Conservation (phyloP, 164 flowering plant species). For the Macadamia tetraphylla region DNA sequence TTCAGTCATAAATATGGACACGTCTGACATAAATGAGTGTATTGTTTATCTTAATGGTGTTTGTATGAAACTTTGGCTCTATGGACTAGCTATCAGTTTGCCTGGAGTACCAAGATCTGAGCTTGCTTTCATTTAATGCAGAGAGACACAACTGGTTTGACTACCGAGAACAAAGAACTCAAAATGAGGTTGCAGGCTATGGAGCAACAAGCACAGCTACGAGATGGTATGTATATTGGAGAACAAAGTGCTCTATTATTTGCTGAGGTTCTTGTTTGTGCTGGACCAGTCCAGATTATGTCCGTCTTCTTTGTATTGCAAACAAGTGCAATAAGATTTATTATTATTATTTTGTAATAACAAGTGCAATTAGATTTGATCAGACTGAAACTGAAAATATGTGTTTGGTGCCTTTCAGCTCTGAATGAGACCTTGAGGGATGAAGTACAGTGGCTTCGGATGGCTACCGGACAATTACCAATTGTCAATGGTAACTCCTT, state of each 20-base stretch:
- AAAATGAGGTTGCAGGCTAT: slow-evolving; percentile 80
- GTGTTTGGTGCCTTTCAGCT: too few species aligned
- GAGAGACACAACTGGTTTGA: too few species aligned
- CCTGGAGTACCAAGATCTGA: neutral
- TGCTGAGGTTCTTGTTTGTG: neutral
- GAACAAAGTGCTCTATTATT: neutral
- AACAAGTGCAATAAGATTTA: too few species aligned
- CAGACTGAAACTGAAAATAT: too few species aligned
- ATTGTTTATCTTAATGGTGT: neutral
- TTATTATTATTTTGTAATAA: too few species aligned
- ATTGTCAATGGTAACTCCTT: too few species aligned
- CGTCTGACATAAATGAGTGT: neutral
- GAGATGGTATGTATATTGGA: slow-evolving; percentile 28
- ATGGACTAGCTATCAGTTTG: neutral
- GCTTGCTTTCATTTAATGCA: too few species aligned
- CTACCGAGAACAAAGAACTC: slow-evolving; percentile 79
- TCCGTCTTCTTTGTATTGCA: neutral
- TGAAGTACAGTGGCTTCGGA: too few species aligned
- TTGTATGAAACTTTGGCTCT: neutral
- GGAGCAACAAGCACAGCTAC: slow-evolving; percentile 95
- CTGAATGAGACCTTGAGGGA: too few species aligned
- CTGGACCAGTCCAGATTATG: neutral
- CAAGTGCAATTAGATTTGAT: too few species aligned
- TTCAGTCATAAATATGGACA: too few species aligned
- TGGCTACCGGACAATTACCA: too few species aligned